Conservation (phyloP, 2,329 filamentous ascomycete species). For the Exophiala viscosa region DNA sequence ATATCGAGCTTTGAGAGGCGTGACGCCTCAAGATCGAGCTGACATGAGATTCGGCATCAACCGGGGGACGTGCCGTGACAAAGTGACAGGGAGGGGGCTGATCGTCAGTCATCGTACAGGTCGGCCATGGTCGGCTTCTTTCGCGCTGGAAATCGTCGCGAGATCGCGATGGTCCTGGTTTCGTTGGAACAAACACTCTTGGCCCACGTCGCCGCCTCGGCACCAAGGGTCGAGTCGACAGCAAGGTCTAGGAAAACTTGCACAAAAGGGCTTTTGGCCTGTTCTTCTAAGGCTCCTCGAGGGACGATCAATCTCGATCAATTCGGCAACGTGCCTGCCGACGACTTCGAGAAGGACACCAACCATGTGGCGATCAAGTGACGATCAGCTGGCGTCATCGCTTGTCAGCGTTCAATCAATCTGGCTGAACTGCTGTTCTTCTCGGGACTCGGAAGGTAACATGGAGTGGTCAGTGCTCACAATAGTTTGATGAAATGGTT, state of each 20-base stretch:
- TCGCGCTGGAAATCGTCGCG: background rate
- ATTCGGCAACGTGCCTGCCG: too few relatives aligned
- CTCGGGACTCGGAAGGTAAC: too few relatives aligned
- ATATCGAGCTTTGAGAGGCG: background rate
- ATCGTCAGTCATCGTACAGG: too few relatives aligned
- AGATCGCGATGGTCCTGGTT: background rate
- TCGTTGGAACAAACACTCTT: background rate
- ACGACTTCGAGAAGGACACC: too few relatives aligned
- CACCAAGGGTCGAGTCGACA: background rate
- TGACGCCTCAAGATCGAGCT: background rate
- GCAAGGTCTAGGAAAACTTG: background rate
- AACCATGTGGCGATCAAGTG: background rate
- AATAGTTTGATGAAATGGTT: too few relatives aligned
- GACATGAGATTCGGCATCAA: background rate
- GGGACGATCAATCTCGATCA: too few relatives aligned
- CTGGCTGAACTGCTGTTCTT: too few relatives aligned
- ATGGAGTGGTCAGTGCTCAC: too few relatives aligned
- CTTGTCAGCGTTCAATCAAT: background rate
- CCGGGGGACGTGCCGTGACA: too few relatives aligned
- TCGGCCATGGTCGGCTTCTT: too few relatives aligned
- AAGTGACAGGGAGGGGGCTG: too few relatives aligned
- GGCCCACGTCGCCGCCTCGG: background rate
- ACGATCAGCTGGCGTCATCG: constrained; percentile 15
- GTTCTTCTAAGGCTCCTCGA: background rate
- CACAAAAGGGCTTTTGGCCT: background rate